Evolutionary conservation across 768 basidiomycete species (phyloP).

Genomic region (Chlorophyllum brunneum): DNA sequence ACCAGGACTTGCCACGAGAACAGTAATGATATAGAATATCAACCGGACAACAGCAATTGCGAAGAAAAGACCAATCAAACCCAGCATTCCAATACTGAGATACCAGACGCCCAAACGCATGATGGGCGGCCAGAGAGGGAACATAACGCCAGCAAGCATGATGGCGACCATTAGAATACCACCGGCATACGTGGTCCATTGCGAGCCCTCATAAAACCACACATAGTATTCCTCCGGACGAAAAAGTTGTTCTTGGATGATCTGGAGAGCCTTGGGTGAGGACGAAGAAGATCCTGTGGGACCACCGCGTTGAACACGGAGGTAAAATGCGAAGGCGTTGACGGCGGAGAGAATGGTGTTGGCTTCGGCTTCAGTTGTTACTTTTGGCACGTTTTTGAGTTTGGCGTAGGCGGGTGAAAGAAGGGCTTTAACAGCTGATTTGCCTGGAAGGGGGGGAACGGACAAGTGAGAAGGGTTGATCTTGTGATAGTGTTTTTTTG

Average conservation of each 20-base stretch:
- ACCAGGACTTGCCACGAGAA: constrained; percentile 80
- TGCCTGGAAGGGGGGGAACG: constrained; percentile 50
- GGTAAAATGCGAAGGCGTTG: constrained; percentile 87
- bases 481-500: no score
- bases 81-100: constrained; percentile 82
- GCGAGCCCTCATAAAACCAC: constrained; percentile 96
- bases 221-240: constrained; percentile 82
- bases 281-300: constrained; percentile 59
- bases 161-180: constrained; percentile 88
- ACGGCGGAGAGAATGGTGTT: constrained; percentile 58
- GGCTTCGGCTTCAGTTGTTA: constrained; percentile 77
- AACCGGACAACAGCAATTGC: constrained; percentile 85
- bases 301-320: constrained; percentile 81
- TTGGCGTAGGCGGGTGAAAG: constrained; percentile 91
- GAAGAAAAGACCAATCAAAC: constrained; percentile 87
- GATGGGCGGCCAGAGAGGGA: constrained; percentile 94
- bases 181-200: constrained; percentile 89
- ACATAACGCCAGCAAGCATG: constrained; percentile 97
- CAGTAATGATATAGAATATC: constrained; percentile 91
- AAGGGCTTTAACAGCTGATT: constrained; percentile 88
- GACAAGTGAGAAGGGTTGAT: background rate
- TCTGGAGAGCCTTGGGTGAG: constrained; percentile 75
- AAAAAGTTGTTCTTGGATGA: constrained; percentile 81
- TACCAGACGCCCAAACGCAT: constrained; percentile 97
- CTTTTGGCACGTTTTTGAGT: constrained; percentile 71